Percentiles rank a stretch among this genome's conserved stretches.
Conservation (phyloP, 345 rosid genomes). For the Passiflora organensis region DNA sequence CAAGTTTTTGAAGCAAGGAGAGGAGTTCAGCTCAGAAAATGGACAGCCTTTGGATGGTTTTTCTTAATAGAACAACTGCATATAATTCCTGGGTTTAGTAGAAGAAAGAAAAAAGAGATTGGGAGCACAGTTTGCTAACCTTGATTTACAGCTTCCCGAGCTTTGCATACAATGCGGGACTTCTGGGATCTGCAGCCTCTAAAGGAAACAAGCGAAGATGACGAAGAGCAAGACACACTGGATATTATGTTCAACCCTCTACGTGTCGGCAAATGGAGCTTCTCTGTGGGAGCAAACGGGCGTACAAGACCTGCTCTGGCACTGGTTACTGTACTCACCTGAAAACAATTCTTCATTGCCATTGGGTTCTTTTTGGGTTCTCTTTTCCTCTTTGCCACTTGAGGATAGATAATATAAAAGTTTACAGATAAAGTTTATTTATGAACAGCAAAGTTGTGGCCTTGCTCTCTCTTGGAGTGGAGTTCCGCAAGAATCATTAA, state of each 20-base stretch:
- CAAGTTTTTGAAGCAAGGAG: no score
- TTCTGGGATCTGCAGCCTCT: conserved; percentile 20
- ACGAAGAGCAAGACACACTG: conserved; percentile 18
- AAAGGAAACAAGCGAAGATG: conserved; percentile 19
- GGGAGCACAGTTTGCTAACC: conserved; percentile 20
- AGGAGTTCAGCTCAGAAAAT: no score
- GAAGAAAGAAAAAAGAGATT: not conserved
- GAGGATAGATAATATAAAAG: not conserved
- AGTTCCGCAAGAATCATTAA: not conserved
- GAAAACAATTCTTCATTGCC: conserved; percentile 50
- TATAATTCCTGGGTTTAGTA: not conserved
- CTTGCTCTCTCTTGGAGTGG: conserved; percentile 8
- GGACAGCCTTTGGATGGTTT: no score
- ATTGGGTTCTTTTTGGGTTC: conserved; percentile 17
- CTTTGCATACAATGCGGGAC: conserved; percentile 45
- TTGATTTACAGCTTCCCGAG: conserved; percentile 51
- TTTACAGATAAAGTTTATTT: not conserved
- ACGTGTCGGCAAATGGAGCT: conserved; percentile 26
- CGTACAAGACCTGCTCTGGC: conserved; percentile 29
- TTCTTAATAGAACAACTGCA: no score
- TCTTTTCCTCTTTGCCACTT: not conserved
- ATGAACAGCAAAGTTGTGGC: conserved; percentile 2
- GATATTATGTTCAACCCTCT: conserved; percentile 24
- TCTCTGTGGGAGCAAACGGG: conserved; percentile 29
- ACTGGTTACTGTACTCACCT: conserved; percentile 26